Base-by-base conservation (phyloP, 352 stramenopile species). In the Phytophthora pluvialis region DNA sequence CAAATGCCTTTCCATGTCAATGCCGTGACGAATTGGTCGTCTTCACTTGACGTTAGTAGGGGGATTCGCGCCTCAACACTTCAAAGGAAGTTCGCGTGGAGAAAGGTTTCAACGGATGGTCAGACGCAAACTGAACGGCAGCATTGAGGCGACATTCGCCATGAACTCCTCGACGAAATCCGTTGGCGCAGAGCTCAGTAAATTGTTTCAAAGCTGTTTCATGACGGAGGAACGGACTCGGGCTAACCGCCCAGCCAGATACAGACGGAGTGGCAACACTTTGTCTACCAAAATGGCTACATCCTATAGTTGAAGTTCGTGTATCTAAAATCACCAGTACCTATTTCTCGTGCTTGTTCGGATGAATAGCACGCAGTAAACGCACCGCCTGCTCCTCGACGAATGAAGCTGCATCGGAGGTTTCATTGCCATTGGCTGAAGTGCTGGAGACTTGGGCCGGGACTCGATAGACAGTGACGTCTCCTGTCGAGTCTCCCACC, bases 401-500 rank as follows among this genome's bases (percentile, higher is more conserved):
- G 33, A 61, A 72, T 42, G 71, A 59, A 31, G 43, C 50, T 15
- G 73, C 54, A n/a, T 74, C 67, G 1, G 42, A 32, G 1, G 33
- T 51, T 39, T 39, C 52, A 10, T 38, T 15, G 11, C 16, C 52
- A 31, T 6, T 32, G 36, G 13, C 39, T 49, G n/a, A 25, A 52
- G 15, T 75, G 64, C 8, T 76, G 51, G 55, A 81, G 12, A 56
- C 36, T 60, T 72, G 69, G 8, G 73, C 66, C 0, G 78, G 79
- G 3, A 94, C 79, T 47, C 87, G 78, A 39, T 93, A 94, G 2
- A 94, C 81, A 0, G 78, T 89, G 12, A 94, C 84, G 16, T 92
- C 77, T 8, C 87, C 86, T 6, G 72, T 89, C 8, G 82, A 89
- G 56, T 95, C 87, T 29, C 87, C 86, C 4, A 93, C 83, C 4